A percentile compares a stretch with the other conserved stretches of the same genome.
These are phyloP conservation scores for Epichloe baconii DNA, from an alignment of 2,329 filamentous ascomycete genomes.

Conservation along the genomic window DNA sequence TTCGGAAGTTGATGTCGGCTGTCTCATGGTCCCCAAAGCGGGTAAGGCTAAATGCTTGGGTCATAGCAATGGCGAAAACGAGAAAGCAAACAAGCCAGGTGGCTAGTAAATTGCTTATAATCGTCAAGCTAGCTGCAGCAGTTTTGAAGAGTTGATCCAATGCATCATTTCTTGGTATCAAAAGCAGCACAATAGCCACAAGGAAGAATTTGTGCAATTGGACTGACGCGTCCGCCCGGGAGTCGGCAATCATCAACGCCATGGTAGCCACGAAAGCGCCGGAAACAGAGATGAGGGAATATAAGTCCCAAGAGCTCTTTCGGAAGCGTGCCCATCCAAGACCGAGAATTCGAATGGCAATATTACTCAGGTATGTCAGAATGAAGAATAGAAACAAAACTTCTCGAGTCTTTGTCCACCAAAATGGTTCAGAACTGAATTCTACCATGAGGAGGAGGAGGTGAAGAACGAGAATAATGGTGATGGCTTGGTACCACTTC, in stretches of 20 bases:
- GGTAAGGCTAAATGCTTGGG: slow-evolving; percentile 89
- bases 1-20: slow-evolving; percentile 82
- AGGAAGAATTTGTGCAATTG: slow-evolving; percentile 90
- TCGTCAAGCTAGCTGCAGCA: slow-evolving; percentile 79
- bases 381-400: slow-evolving; percentile 71
- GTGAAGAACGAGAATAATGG: slow-evolving; percentile 67
- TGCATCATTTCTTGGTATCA: slow-evolving; percentile 94
- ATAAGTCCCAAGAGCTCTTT: slow-evolving; percentile 90
- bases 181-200: slow-evolving; percentile 73
- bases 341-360: slow-evolving; percentile 71
- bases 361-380: slow-evolving; percentile 69
- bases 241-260: slow-evolving; percentile 56
- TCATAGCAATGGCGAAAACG: slow-evolving; percentile 91
- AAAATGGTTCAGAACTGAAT: slow-evolving; percentile 60
- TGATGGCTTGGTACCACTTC: slow-evolving; percentile 77
- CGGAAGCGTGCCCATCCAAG: slow-evolving; percentile 87
- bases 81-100: slow-evolving; percentile 97
- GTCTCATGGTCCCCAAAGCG: slow-evolving; percentile 63
- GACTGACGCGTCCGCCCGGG: slow-evolving; percentile 48
- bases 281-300: slow-evolving; percentile 64
- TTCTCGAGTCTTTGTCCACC: slow-evolving; percentile 62
- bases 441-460: slow-evolving; percentile 73
- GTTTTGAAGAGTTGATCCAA: slow-evolving; percentile 98
- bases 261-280: slow-evolving; percentile 70
- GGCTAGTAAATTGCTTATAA: slow-evolving; percentile 81